phyloP scores from a whole-genome alignment of 345 rosid species.

The Angophora floribunda region DNA sequence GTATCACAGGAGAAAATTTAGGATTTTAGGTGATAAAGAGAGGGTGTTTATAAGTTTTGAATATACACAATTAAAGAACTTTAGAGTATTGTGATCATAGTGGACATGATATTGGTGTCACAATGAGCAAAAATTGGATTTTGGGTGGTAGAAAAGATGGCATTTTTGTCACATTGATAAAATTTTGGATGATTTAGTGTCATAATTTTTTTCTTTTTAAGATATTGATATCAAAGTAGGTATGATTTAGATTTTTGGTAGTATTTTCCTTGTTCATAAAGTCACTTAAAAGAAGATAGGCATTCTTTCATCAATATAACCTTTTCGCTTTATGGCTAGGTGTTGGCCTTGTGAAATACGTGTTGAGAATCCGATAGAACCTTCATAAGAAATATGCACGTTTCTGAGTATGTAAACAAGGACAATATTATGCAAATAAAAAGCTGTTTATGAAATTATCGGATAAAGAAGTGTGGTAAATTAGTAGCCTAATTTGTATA shows the following conservation, averaged over 20 bases:
- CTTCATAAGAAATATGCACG: neutral
- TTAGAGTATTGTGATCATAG: neutral
- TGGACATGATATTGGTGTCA: neutral
- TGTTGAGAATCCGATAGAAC: neutral
- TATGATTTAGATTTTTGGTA: no score
- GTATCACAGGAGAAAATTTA: accelerated
- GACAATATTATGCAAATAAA: no score
- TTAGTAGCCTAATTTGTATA: neutral
- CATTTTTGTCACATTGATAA: no score
- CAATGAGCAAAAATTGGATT: neutral
- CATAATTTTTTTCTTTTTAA: no score
- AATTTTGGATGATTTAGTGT: no score
- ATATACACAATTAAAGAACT: neutral
- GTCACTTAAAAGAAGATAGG: neutral
- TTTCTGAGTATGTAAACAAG: neutral
- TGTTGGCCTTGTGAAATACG: neutral
- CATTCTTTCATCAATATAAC: neutral
- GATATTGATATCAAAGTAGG: accelerated
- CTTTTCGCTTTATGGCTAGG: neutral
- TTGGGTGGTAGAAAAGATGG: no score
- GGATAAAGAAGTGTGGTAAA: no score
- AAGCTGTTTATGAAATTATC: neutral
- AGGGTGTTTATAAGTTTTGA: no score
- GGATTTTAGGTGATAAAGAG: no score
- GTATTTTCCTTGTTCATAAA: no score